Percentiles rank a stretch among this genome's conserved stretches.
Conservation (phyloP, 768 basidiomycete species). For the Kwoniella bestiolae region DNA sequence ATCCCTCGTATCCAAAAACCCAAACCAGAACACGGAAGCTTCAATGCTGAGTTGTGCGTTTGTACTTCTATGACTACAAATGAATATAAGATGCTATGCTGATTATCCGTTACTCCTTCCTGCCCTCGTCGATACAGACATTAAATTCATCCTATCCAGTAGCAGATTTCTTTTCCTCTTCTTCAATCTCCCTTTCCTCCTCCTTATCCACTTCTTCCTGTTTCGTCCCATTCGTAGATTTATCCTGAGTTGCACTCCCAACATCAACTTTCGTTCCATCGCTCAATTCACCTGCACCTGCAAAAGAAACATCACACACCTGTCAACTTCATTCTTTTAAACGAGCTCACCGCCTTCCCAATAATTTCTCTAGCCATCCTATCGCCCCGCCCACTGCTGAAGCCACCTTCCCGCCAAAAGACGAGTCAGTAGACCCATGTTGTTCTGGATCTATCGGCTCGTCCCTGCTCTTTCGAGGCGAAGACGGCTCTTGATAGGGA, state of each 20-base stretch:
- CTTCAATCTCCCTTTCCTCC: neutral
- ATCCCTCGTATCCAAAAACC: neutral
- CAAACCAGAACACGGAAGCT: neutral
- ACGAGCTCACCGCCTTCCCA: constrained; percentile 30
- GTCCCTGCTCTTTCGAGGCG: neutral
- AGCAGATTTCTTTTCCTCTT: constrained; percentile 41
- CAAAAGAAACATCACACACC: constrained; percentile 15
- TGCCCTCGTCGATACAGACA: neutral
- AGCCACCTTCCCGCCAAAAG: constrained; percentile 24
- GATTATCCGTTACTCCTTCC: neutral
- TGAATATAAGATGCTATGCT: neutral
- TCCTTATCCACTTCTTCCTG: constrained; percentile 2
- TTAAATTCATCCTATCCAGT: constrained; percentile 33
- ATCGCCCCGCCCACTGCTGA: constrained; percentile 42
- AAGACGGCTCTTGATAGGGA: constrained; percentile 1
- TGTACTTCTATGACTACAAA: neutral
- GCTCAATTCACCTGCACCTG: constrained; percentile 10
- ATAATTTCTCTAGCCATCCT: constrained; percentile 37
- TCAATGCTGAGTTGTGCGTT: constrained; percentile 22
- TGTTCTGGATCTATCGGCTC: constrained; percentile 14
- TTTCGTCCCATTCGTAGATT: neutral
- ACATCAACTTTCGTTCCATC: constrained; percentile 6
- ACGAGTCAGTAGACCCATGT: neutral
- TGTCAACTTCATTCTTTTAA: constrained; percentile 12
- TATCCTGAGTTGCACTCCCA: neutral